Conservation (phyloP, 306 rosid genomes). For the Prinsepia uniflora region DNA sequence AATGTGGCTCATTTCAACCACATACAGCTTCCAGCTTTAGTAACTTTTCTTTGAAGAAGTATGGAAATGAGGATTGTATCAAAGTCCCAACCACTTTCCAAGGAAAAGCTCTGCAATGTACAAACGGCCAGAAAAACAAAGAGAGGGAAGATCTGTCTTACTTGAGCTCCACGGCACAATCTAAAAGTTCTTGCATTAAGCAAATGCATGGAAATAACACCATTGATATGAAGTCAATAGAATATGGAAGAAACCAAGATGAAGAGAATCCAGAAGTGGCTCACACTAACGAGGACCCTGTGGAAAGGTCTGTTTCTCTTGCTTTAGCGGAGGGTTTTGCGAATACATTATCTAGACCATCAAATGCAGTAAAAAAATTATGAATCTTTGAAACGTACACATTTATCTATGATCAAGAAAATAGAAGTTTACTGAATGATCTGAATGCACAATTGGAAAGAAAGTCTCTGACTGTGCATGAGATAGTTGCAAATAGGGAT, state of each 20-base stretch:
- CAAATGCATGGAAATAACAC: constrained; percentile 23
- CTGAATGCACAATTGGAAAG: constrained; percentile 27
- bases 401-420: constrained; percentile 31
- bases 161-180: constrained; percentile 30
- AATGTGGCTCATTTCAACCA: constrained; percentile 32
- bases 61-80: constrained; percentile 35
- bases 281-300: constrained; percentile 26
- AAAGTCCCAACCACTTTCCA: constrained; percentile 23
- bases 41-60: constrained; percentile 30
- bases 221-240: constrained; percentile 31
- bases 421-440: constrained; percentile 29
- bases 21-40: constrained; percentile 19
- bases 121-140: constrained; percentile 29
- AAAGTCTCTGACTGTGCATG: constrained; percentile 24
- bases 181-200: constrained; percentile 29
- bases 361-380: constrained; percentile 24
- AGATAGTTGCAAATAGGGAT: constrained; percentile 31
- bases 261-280: constrained; percentile 28
- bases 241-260: constrained; percentile 24
- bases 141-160: constrained; percentile 33
- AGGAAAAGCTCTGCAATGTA: constrained; percentile 23
- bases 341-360: constrained; percentile 30
- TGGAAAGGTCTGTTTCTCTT: constrained; percentile 30
- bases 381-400: constrained; percentile 26
- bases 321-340: constrained; percentile 26